Evolutionary conservation across 805 yeast species (phyloP), one percentile per base, ranked within the genome.

Genomic region (Candida odintsovae): DNA sequence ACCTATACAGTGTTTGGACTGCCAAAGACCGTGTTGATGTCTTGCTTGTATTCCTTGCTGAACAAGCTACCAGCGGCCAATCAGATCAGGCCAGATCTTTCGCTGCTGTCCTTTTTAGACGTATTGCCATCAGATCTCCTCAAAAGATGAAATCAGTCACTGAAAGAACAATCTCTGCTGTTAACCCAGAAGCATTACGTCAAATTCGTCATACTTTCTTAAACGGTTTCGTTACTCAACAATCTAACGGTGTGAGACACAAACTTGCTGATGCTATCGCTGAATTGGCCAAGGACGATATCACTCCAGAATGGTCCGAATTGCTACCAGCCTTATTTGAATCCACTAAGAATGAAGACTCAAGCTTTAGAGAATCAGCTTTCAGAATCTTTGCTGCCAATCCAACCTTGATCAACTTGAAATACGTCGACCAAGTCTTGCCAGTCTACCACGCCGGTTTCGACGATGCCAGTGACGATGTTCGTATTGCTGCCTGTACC

Each of bases 221-320:
- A 53, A 76, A 76, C 48, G 98, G 97, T 15, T 88, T 92, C 57
- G 62, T 78, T 3, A 63, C 80, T 11, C 82, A 75, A 49, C 88
- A 83, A 62, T 70, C 85, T n/a, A 80, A 79, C 50, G 79, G 78
- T 51, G 89, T 89, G 28, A 82, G 97, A 62, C 97, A 92, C 65
- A 94, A 92, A 62, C 70, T 94, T 42, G 83, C 97, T 2, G 99
- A 94, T 70, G 95, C 96, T 9, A 84, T 94, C 41, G 87, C 97
- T 1, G 98, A 90, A 66, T 79, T 92, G 40, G 95, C 97, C 2
- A 82, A 83, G 57, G 84, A 80, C 48, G 82, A 78, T 13, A 64
- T 71, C 41, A 72, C 71, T 20, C 75, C 73, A 5, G 65, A 71
- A 5, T 92, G 99, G 99, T 78, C 83, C 15, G 90, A 87, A 38